Evolutionary conservation across 768 basidiomycete genomes (phyloP).

Genomic region (Lyophyllum shimeji): DNA sequence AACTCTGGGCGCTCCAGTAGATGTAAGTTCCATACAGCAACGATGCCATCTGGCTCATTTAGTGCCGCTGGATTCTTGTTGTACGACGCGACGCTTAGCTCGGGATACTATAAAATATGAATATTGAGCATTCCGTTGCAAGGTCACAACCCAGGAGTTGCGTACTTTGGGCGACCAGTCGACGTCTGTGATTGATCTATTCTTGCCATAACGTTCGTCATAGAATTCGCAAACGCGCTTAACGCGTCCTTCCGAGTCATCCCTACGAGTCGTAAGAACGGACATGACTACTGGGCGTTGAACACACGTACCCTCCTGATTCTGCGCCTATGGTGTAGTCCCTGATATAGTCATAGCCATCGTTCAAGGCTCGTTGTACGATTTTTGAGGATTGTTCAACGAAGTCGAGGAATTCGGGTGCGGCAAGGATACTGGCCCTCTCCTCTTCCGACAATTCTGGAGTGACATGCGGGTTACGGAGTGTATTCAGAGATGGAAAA

Average conservation of each 20-base stretch:
- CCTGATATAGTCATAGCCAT: slow-evolving; percentile 93
- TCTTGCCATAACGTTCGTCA: slow-evolving; percentile 89
- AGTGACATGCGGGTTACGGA: not conserved
- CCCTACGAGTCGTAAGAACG: slow-evolving; percentile 40
- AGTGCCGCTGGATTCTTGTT: slow-evolving; percentile 94
- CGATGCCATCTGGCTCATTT: slow-evolving; percentile 96
- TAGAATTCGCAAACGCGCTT: slow-evolving; percentile 94
- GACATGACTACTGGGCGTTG: not conserved
- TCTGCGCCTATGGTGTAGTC: slow-evolving; percentile 94
- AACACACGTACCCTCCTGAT: slow-evolving; percentile 66
- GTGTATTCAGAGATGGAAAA: not conserved
- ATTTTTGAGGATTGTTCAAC: slow-evolving; percentile 95
- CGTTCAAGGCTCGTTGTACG: slow-evolving; percentile 90
- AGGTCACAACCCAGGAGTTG: not conserved
- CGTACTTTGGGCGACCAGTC: slow-evolving; percentile 97
- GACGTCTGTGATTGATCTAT: slow-evolving; percentile 92
- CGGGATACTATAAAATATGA: slow-evolving; percentile 70
- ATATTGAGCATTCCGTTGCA: not conserved
- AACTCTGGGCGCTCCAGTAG: slow-evolving; percentile 95
- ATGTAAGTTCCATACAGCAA: slow-evolving; percentile 97
- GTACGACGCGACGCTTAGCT: slow-evolving; percentile 93
- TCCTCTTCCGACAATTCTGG: slow-evolving; percentile 89
- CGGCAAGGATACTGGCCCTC: slow-evolving; percentile 74
- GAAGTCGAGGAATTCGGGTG: slow-evolving; percentile 91
- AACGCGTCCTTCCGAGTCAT: slow-evolving; percentile 89